These are phyloP conservation scores for Taphrina sp. DNA, from an alignment of 1,139 yeast species.

Conservation along the genomic window DNA sequence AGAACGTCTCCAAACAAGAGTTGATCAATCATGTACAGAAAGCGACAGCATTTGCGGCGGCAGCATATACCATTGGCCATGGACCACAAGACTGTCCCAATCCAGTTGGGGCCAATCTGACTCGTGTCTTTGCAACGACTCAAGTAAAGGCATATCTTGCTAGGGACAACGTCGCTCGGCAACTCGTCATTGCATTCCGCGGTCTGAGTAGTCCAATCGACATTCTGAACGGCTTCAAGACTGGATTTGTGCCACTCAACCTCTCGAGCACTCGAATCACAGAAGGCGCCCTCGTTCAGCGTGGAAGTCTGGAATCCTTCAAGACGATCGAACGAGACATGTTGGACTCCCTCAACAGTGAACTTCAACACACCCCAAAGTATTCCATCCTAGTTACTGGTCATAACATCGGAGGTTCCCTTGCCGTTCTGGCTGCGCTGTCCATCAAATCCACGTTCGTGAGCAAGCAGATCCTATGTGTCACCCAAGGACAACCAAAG, in stretches of 20 bases:
- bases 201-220: conserved; percentile 6
- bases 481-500: conserved; percentile 19
- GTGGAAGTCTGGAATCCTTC: conserved; percentile 7
- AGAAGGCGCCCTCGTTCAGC: conserved; percentile 5
- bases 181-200: conserved; percentile 18
- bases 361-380: not conserved
- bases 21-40: conserved; percentile 12
- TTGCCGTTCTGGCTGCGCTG: conserved; percentile 25
- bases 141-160: conserved; percentile 12
- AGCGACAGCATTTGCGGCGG: conserved; percentile 19
- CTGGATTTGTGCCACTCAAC: not conserved
- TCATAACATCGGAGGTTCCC: conserved; percentile 17
- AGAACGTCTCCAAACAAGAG: conserved; percentile 7
- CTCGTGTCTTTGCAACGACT: not conserved
- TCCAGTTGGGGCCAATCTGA: conserved; percentile 22
- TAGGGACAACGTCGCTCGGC: conserved; percentile 13
- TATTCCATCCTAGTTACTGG: conserved; percentile 24
- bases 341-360: conserved; percentile 3
- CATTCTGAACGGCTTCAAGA: conserved; percentile 1
- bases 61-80: conserved; percentile 9
- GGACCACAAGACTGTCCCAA: conserved; percentile 19
- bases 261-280: not conserved
- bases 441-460: conserved; percentile 7
- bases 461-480: not conserved
- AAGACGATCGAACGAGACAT: conserved; percentile 1